Evolutionary conservation across 768 basidiomycete genomes (phyloP), one percentile per base, ranked within the genome.

Genomic region (Amanita phalloides): DNA sequence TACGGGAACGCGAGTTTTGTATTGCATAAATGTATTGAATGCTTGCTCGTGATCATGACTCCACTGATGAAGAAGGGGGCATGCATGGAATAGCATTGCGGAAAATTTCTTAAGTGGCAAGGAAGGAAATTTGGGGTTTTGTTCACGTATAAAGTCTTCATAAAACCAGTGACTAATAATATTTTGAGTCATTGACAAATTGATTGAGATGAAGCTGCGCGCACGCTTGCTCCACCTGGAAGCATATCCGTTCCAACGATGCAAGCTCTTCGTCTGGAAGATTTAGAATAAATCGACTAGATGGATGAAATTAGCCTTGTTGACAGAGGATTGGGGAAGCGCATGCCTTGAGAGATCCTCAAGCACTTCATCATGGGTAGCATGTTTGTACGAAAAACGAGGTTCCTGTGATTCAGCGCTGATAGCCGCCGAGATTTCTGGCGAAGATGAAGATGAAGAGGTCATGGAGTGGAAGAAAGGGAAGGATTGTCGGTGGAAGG

Each of bases 201-300:
- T 45, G 33, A 23, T 7, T 41, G 32, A 52, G 35, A 54, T 44
- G 56, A 37, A 33, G 75, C 43, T 52, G 49, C 37, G 51, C 92
- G 61, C 64, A 98, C 91, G 95, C 96, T 77, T 98, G 94, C 68
- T 99, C 96, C 55, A 98, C 90, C 69, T 98, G 95, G 70, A 98
- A 99, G 70, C 91, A 97, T 60, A 98, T 82, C 54, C 96, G 82
- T 62, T 96, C 94, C 50, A 95, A 74, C 13, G 88, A 91, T 45
- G 81, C 79, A 51, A 95, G 79, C 70, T 99, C 96, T 63, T 89
- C 86, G 56, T 88, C 84, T 20, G 96, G 95, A 54, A 99, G 81
- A 67, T 98, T 98, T 58, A 98, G 77, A 58, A 99, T 90, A 65
- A 98, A 98, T 47, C 96, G 90, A 66, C 91, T 95, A 26, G 32